Evolutionary conservation across 768 basidiomycete genomes (phyloP), one percentile per base, ranked within the genome.

Genomic region (Agrocybe chaxingu): DNA sequence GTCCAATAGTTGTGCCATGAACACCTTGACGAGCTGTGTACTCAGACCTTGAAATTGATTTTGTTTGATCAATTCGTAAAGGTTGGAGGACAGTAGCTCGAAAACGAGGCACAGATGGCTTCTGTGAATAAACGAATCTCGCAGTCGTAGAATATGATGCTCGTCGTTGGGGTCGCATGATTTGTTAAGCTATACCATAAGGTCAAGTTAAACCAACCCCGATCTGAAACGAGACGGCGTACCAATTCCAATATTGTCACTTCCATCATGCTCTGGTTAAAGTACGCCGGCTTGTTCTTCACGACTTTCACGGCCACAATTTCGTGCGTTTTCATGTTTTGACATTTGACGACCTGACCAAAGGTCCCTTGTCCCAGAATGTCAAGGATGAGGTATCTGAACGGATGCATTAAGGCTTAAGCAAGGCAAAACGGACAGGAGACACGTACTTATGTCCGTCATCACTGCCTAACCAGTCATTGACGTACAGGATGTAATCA

Each of bases 191-290:
- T 98, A 61, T 38, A 52, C 50, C 24, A 37, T n/a, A 30, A 35
- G 7, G 52, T 53, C 4, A 45, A 49, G 53, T 47, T 54, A 42
- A 12, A 12, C 41, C 3, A 41, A 30, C 4, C 6, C n/a, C n/a
- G n/a, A 33, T 9, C 4, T 41, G 43, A 31, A 45, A 50, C n/a
- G 37, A 39, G n/a, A 48, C 38, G 6, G 79, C 90, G 54, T 48
- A 95, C 95, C 71, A 98, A 73, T 66, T 98, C 93, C 40, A 99
- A 76, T 54, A 99, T 98, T 1, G 94, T 97, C 24, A 98, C 96
- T 70, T 99, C 97, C 97, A 99, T 99, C 90, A 97, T 98, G 68
- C 89, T 92, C 71, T 99, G 97, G 65, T 98, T 98, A 70, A 97
- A 94, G 74, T 99, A 99, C 0, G 97, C 97, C 4, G 96, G 97